These are phyloP conservation scores for Rugosomyces carneus DNA, from an alignment of 1,284 basidiomycete genomes.

Conservation along the genomic window DNA sequence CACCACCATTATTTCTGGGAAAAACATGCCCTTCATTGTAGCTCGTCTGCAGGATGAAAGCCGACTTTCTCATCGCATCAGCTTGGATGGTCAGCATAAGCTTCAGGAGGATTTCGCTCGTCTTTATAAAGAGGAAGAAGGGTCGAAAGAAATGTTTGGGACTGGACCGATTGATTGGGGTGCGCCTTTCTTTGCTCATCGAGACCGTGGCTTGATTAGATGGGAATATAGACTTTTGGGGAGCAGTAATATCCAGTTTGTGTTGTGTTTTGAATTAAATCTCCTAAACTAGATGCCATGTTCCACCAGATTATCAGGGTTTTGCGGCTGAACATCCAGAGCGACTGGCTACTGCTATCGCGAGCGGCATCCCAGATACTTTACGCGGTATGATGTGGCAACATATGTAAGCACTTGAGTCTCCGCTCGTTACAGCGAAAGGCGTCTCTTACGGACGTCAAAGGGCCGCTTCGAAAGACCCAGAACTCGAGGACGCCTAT, in stretches of 20 bases:
- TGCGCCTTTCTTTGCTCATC: constrained; percentile 31
- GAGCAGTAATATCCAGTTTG: constrained; percentile 81
- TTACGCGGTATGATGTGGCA: constrained; percentile 97
- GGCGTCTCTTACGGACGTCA: constrained; percentile 11
- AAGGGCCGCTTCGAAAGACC: constrained; percentile 87
- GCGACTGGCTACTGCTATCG: constrained; percentile 84
- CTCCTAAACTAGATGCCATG: constrained; percentile 6
- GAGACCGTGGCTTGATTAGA: constrained; percentile 1
- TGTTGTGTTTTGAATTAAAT: background rate
- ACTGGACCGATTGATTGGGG: constrained; percentile 67
- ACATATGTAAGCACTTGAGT: constrained; percentile 81
- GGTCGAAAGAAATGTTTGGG: constrained; percentile 25
- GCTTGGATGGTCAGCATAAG: constrained; percentile 59
- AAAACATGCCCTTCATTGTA: constrained; percentile 45
- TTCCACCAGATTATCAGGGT: constrained; percentile 71
- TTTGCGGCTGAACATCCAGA: constrained; percentile 78
- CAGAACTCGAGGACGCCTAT: constrained; percentile 83
- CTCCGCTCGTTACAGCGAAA: constrained; percentile 4
- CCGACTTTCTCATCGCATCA: constrained; percentile 33
- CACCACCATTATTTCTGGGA: constrained; percentile 48
- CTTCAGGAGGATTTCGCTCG: constrained; percentile 66
- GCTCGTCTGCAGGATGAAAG: constrained; percentile 37
- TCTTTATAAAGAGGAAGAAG: constrained; percentile 47
- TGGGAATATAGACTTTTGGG: constrained; percentile 82
- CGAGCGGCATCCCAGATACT: constrained; percentile 82